phyloP scores from a whole-genome alignment of 2,329 filamentous ascomycete species.

The Alternaria sp. region DNA sequence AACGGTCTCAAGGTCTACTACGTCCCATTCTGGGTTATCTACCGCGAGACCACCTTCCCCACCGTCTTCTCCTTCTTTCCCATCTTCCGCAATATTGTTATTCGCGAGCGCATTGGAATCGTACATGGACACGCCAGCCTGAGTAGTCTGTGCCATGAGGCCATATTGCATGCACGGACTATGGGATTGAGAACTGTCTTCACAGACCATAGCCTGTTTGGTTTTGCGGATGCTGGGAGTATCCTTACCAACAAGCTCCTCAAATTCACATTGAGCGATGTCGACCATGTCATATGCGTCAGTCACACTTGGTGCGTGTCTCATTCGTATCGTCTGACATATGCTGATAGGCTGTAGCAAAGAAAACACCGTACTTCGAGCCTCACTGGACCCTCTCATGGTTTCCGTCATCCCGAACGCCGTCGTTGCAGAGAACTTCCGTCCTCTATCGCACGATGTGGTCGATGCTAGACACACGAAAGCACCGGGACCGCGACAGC shows the following conservation, averaged over 20 bases:
- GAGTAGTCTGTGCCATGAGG: slow-evolving; percentile 93
- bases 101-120: slow-evolving; percentile 94
- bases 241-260: slow-evolving; percentile 97
- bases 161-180: slow-evolving; percentile 90
- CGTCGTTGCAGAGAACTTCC: slow-evolving; percentile 95
- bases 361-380: slow-evolving; percentile 94
- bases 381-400: slow-evolving; percentile 93
- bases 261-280: slow-evolving; percentile 95
- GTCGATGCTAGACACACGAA: slow-evolving; percentile 36
- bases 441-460: slow-evolving; percentile 66
- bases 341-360: slow-evolving; percentile 68
- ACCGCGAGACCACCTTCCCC: slow-evolving; percentile 90
- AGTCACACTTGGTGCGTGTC: slow-evolving; percentile 88
- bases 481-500: slow-evolving; percentile 67
- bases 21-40: slow-evolving; percentile 94
- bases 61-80: slow-evolving; percentile 99
- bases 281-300: slow-evolving; percentile 98
- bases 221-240: slow-evolving; percentile 94
- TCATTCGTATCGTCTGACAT: too few relatives aligned
- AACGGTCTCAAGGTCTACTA: slow-evolving; percentile 99
- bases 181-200: slow-evolving; percentile 98
- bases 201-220: slow-evolving; percentile 96
- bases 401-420: slow-evolving; percentile 98
- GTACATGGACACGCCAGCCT: slow-evolving; percentile 97
- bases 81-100: slow-evolving; percentile 94